Evolutionary conservation across 2,329 filamentous ascomycete species (phyloP), one percentile per base, ranked within the genome.

Genomic region (Metarhizium anisopliae): DNA sequence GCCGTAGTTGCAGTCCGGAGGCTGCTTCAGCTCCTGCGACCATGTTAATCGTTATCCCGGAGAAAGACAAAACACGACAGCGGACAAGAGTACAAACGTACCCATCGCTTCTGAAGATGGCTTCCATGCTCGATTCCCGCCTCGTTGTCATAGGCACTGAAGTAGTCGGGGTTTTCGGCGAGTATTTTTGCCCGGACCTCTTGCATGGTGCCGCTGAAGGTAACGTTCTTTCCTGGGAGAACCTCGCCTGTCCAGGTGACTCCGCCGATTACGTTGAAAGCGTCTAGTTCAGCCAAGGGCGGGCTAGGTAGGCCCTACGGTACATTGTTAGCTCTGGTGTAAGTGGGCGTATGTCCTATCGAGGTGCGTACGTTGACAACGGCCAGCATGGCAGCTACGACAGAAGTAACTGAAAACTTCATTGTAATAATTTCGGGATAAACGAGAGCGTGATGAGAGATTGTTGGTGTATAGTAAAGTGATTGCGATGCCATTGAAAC

Each of bases 171-270:
- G 18, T 53, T 49, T 13, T 47, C n/a, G 6, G 52, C 52, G 0
- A 4, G 2, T n/a, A 53, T 53, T 29, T 53, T 32, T 0, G 5
- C n/a, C 6, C 30, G 29, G n/a, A 53, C 36, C 16, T 53, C 38
- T n/a, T 53, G 52, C 2, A 53, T 18, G 14, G 42, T 43, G 16
- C 52, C 52, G 10, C 5, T n/a, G 42, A 47, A 53, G 18, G 52
- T 53, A 30, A 45, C 13, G 8, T 40, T 49, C 43, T 47, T 47
- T 3, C 52, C 52, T 5, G 52, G 52, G 11, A 53, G n/a, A 20
- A 53, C 43, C 18, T 49, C 52, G 14, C 52, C 52, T 11, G 52
- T 53, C 52, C 52, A 53, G 30, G 43, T 14, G 16, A 53, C 42
- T 13, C 42, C 52, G 20, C 42, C 18, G 7, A 3, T 16, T 2